phyloP scores from a whole-genome alignment of 371 early-diverging fungal genomes.

The Lichtheimia corymbifera region DNA sequence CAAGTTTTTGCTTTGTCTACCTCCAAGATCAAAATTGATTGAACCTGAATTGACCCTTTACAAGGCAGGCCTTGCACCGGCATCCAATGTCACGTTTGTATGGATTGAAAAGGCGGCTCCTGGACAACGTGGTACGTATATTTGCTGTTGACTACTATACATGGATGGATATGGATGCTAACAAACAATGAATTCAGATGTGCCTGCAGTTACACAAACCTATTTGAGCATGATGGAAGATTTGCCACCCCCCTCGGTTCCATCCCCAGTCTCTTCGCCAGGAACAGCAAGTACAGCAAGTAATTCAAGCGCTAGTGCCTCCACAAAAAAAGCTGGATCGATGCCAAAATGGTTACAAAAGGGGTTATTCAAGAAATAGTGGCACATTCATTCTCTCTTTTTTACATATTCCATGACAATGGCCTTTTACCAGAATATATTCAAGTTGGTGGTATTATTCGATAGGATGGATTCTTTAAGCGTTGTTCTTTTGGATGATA shows the following conservation, averaged over 20 bases:
- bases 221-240: constrained; percentile 35
- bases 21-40: constrained; percentile 44
- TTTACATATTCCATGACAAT: too few species aligned
- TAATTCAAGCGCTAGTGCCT: not conserved
- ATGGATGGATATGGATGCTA: not conserved
- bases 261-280: constrained; percentile 18
- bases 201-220: constrained; percentile 20
- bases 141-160: not conserved
- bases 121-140: constrained; percentile 20
- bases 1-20: constrained; percentile 45
- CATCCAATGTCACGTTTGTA: constrained; percentile 48
- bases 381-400: too few species aligned
- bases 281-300: constrained; percentile 5
- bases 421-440: too few species aligned
- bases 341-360: constrained; percentile 54
- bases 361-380: constrained; percentile 47
- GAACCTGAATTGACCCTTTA: constrained; percentile 38
- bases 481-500: too few species aligned
- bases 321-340: constrained; percentile 16
- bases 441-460: too few species aligned
- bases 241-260: constrained; percentile 17
- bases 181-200: constrained; percentile 10
- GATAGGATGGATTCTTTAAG: too few species aligned
- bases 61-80: constrained; percentile 50
- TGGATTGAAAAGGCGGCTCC: constrained; percentile 36